phyloP scores from a whole-genome alignment of 2,329 filamentous ascomycete species.

The Xylariaceae sp. region DNA sequence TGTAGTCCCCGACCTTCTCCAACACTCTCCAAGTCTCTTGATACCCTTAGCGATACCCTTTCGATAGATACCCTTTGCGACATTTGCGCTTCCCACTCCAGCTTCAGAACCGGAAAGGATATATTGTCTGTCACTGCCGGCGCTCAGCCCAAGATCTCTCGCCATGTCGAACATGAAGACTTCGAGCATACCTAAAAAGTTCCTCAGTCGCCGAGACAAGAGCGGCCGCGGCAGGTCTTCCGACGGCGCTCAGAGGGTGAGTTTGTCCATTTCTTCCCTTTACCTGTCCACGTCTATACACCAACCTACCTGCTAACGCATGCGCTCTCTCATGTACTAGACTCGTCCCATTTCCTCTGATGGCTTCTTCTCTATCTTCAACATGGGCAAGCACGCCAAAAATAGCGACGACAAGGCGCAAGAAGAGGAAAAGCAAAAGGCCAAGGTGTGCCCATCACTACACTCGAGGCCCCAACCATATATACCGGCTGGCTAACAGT shows the following conservation, averaged over 20 bases:
- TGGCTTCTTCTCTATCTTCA: slow-evolving; percentile 59
- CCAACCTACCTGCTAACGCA: slow-evolving; percentile 8
- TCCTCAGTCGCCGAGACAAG: slow-evolving; percentile 67
- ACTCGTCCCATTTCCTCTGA: slow-evolving; percentile 51
- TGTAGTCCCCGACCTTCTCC: background rate
- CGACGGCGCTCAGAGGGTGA: slow-evolving; percentile 50
- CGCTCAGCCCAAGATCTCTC: slow-evolving; percentile 4
- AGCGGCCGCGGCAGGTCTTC: slow-evolving; percentile 52
- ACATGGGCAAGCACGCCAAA: slow-evolving; percentile 49
- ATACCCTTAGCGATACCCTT: background rate
- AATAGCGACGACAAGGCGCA: slow-evolving; percentile 38
- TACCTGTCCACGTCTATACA: background rate
- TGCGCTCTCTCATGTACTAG: slow-evolving; percentile 31
- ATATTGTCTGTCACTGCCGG: background rate
- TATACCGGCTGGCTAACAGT: slow-evolving; percentile 12
- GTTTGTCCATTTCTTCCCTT: background rate
- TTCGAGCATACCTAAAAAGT: slow-evolving; percentile 51
- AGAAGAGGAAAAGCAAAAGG: slow-evolving; percentile 43
- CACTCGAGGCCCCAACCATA: background rate
- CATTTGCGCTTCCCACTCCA: background rate
- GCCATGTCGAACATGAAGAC: slow-evolving; percentile 43
- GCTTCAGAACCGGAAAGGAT: background rate
- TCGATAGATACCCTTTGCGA: background rate
- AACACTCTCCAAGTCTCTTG: background rate
- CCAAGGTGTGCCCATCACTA: slow-evolving; percentile 32